A percentile compares a stretch with the other conserved stretches of the same genome.
Conservation (phyloP, 108 stramenopile genomes). For the Discostella pseudostelligera region DNA sequence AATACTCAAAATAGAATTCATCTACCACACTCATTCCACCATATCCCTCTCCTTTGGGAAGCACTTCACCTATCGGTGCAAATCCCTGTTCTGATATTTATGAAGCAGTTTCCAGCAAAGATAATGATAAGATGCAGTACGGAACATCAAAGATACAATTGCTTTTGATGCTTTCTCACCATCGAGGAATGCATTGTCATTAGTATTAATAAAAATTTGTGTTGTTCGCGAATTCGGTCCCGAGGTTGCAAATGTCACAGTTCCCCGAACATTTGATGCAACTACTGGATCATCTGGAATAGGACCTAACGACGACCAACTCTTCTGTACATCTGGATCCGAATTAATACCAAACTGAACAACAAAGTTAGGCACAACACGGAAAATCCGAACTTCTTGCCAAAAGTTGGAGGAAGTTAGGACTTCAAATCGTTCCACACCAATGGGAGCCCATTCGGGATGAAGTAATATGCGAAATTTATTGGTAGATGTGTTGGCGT, state of each 20-base stretch:
- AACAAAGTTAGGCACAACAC: slow-evolving; percentile 71
- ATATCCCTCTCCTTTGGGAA: slow-evolving; percentile 16
- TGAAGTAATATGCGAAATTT: slow-evolving; percentile 35
- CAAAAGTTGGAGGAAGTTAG: slow-evolving; percentile 53
- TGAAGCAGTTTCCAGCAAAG: too few relatives aligned
- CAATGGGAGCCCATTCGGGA: slow-evolving; percentile 74
- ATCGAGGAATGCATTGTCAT: slow-evolving; percentile 78
- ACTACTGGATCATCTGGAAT: slow-evolving; percentile 84
- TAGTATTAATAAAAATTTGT: slow-evolving; percentile 87
- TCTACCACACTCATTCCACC: slow-evolving; percentile 80
- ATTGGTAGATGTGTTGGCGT: slow-evolving; percentile 12
- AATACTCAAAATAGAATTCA: slow-evolving; percentile 65
- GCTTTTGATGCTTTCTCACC: slow-evolving; percentile 14
- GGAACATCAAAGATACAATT: too few relatives aligned
- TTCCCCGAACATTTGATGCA: slow-evolving; percentile 74
- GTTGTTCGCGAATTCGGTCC: slow-evolving; percentile 83
- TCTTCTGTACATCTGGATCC: slow-evolving; percentile 53
- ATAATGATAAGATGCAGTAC: too few relatives aligned
- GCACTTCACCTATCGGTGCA: slow-evolving; percentile 78
- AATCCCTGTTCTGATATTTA: slow-evolving; percentile 73
- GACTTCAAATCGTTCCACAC: slow-evolving; percentile 67
- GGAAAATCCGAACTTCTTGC: slow-evolving; percentile 61
- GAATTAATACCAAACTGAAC: slow-evolving; percentile 87
- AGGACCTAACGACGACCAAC: slow-evolving; percentile 22
- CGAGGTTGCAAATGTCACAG: slow-evolving; percentile 79